These are phyloP conservation scores for Scheffersomyces insectosa DNA, from an alignment of 1,139 yeast genomes.

Conservation along the genomic window DNA sequence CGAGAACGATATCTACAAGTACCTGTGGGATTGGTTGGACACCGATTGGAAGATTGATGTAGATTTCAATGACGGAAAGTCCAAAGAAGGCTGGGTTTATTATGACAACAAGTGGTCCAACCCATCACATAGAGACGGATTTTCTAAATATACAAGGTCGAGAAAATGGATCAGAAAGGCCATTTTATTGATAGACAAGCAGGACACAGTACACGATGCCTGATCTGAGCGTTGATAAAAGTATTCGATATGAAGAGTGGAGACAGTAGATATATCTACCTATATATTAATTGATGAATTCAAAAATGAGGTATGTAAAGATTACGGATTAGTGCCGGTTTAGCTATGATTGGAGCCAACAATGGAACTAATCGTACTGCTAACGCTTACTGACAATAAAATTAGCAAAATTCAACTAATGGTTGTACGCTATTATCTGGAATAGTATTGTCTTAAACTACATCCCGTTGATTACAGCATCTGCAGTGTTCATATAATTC, in stretches of 20 bases:
- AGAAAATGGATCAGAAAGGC: slow-evolving; percentile 55
- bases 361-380: too few relatives aligned
- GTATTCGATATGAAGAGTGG: neutral
- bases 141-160: slow-evolving; percentile 51
- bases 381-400: too few relatives aligned
- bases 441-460: too few relatives aligned
- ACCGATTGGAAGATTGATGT: slow-evolving; percentile 48
- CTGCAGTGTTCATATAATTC: too few relatives aligned
- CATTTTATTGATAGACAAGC: slow-evolving; percentile 43
- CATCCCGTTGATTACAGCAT: too few relatives aligned
- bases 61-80: slow-evolving; percentile 32
- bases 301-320: too few relatives aligned
- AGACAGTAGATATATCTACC: neutral
- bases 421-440: too few relatives aligned
- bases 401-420: too few relatives aligned
- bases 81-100: slow-evolving; percentile 53
- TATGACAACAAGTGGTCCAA: slow-evolving; percentile 54
- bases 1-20: slow-evolving; percentile 39
- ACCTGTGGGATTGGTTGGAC: slow-evolving; percentile 60
- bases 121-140: slow-evolving; percentile 43
- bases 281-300: neutral
- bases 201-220: slow-evolving; percentile 26
- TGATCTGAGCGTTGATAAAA: slow-evolving; percentile 4
- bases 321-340: too few relatives aligned
- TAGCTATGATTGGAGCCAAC: too few relatives aligned